Conservation (phyloP, 306 rosid species). For the Vigna nakashimae region DNA sequence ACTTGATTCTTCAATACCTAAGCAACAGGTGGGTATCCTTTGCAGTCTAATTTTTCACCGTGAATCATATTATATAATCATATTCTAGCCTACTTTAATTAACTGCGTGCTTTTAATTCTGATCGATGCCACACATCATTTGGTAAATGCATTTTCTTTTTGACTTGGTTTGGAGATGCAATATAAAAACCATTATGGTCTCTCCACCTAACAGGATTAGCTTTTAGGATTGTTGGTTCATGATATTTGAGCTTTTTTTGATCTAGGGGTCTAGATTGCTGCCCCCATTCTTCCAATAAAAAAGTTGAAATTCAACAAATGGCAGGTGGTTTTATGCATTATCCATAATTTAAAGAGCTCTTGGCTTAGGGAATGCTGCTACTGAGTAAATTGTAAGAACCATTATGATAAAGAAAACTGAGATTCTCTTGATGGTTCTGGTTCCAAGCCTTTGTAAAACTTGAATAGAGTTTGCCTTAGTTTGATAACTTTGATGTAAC, state of each 20-base stretch:
- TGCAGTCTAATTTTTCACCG: slow-evolving; percentile 5
- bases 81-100: too few species aligned
- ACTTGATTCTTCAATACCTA: slow-evolving; percentile 86
- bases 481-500: too few species aligned
- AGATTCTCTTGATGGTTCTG: too few species aligned
- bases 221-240: background rate
- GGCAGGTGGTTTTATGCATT: too few species aligned
- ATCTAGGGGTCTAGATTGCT: background rate
- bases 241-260: background rate
- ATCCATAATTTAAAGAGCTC: too few species aligned
- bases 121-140: background rate
- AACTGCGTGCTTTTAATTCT: background rate
- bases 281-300: too few species aligned
- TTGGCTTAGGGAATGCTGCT: too few species aligned
- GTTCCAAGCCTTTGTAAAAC: too few species aligned
- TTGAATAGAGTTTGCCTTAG: too few species aligned
- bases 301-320: too few species aligned
- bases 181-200: background rate
- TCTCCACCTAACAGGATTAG: background rate
- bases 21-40: slow-evolving; percentile 74
- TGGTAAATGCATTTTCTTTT: background rate
- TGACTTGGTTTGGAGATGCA: background rate
- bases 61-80: background rate
- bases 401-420: too few species aligned
- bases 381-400: too few species aligned